A percentile compares a stretch with the other conserved stretches of the same genome.
phyloP scores from a whole-genome alignment of 2,329 filamentous ascomycete species.

The Sporothrix globosa region DNA sequence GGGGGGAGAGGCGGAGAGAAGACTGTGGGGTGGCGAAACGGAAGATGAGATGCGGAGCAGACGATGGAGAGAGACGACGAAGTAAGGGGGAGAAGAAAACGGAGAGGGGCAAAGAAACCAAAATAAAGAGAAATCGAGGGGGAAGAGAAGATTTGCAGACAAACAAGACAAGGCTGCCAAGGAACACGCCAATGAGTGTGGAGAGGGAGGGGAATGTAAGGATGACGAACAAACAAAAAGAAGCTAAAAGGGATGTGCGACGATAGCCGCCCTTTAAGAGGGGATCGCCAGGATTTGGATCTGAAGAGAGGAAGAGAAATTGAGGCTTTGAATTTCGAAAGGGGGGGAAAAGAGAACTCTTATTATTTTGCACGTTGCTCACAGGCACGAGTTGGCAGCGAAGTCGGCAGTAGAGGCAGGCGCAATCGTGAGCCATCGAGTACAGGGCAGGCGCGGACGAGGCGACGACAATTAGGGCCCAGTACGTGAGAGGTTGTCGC shows the following conservation, averaged over 20 bases:
- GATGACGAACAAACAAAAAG: slow-evolving; percentile 11
- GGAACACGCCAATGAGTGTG: slow-evolving; percentile 26
- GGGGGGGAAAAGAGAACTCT: background rate
- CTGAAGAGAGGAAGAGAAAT: background rate
- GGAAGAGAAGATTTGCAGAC: background rate
- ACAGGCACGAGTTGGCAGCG: background rate
- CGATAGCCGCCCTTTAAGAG: slow-evolving; percentile 27
- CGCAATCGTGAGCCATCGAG: slow-evolving; percentile 19
- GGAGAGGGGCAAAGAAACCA: background rate
- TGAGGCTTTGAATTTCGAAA: background rate
- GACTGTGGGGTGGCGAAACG: background rate
- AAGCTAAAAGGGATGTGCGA: slow-evolving; percentile 18
- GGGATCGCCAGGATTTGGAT: background rate
- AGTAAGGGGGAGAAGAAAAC: background rate
- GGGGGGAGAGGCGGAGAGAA: background rate
- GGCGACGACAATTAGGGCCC: background rate
- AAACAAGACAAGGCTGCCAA: slow-evolving; percentile 30
- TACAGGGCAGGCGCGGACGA: slow-evolving; percentile 16
- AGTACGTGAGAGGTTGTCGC: slow-evolving; percentile 29
- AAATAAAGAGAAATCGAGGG: background rate
- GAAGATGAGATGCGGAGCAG: background rate
- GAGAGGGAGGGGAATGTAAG: slow-evolving; percentile 11
- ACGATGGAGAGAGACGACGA: background rate
- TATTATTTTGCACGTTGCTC: background rate
- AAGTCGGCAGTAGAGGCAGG: slow-evolving; percentile 19